Base-by-base conservation (phyloP, 1,284 basidiomycete genomes). In the Papiliotrema flavescens region DNA sequence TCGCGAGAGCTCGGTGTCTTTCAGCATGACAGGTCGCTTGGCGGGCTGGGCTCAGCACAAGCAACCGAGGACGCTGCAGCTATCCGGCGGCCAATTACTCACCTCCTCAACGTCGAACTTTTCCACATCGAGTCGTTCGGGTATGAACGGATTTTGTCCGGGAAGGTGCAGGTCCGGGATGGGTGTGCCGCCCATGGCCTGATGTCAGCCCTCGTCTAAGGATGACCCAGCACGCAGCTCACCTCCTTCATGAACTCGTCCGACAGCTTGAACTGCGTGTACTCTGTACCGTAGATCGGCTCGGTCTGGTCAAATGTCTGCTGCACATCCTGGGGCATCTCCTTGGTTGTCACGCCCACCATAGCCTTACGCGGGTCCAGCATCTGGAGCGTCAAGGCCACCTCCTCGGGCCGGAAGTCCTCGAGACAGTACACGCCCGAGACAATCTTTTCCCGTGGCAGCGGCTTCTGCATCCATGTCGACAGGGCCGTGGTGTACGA, bases 131-230 rank as follows among this genome's bases (percentile, higher is more conserved):
- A 98, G 78, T 62, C 91, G 85, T n/a, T 84, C 81, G 2, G 94
- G 93, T 61, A 98, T 87, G 73, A 96, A 97, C 56, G 86, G 82
- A 73, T 97, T 98, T 5, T 85, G 88, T 35, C 82, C 81, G 2
- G 93, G 93, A n/a, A 98, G 80, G 63, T 80, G 82, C 13, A 97
- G 77, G 54, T 87, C 87, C 9, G 80, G 72, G 43, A 73, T 62
- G 23, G 88, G 80, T 53, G 84, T 79, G 64, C 88, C 89, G 3
- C 80, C 75, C 19, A 82, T 76, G 5, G 87, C 86, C 87, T 89
- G 50, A 24, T 37, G 43, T 59, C 51, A 57, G 54, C 57, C 49
- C 40, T 54, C 26, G 47, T 22, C n/a, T 19, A 28, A 22, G 19
- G 35, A 23, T 11, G 17, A 36, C 11, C 9, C 35, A 36, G 17